Evolutionary conservation across 2,329 filamentous ascomycete species (phyloP).

Genomic region (Clarireedia paspali): DNA sequence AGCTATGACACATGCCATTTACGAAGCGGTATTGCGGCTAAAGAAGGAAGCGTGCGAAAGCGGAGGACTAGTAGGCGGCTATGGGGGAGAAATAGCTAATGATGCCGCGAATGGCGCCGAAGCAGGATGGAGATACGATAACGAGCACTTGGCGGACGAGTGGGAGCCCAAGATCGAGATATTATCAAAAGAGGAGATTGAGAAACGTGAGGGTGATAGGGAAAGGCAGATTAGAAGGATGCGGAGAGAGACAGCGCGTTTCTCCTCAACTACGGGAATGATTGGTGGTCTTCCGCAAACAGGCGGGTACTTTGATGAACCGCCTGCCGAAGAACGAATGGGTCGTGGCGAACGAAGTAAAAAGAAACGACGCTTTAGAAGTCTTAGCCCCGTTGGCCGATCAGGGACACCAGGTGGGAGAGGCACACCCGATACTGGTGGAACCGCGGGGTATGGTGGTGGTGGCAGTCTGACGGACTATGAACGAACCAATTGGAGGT

Average conservation of each 20-base stretch:
- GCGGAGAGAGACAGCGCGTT: conserved; percentile 83
- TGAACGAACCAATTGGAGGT: conserved; percentile 80
- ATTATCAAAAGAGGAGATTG: conserved; percentile 91
- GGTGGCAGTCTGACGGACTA: conserved; percentile 59
- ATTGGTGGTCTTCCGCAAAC: conserved; percentile 62
- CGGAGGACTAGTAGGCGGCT: conserved; percentile 75
- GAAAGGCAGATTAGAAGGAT: conserved; percentile 84
- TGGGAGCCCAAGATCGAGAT: conserved; percentile 79
- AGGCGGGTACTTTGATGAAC: conserved; percentile 42
- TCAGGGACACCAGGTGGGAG: conserved; percentile 60
- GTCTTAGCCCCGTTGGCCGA: conserved; percentile 71
- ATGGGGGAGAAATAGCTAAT: conserved; percentile 70
- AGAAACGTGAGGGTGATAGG: conserved; percentile 89
- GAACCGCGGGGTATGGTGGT: conserved; percentile 55
- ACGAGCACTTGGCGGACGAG: conserved; percentile 75
- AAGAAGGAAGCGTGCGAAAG: conserved; percentile 97
- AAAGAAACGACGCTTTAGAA: conserved; percentile 89
- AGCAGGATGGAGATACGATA: conserved; percentile 92
- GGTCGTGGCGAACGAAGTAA: conserved; percentile 88
- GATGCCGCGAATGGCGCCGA: conserved; percentile 76
- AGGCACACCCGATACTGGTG: conserved; percentile 76
- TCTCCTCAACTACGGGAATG: conserved; percentile 80
- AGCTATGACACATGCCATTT: conserved; percentile 91
- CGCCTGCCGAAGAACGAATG: conserved; percentile 66
- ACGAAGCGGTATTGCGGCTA: conserved; percentile 82